phyloP scores from a whole-genome alignment of 352 stramenopile species.

The Phytophthora foliorum region DNA sequence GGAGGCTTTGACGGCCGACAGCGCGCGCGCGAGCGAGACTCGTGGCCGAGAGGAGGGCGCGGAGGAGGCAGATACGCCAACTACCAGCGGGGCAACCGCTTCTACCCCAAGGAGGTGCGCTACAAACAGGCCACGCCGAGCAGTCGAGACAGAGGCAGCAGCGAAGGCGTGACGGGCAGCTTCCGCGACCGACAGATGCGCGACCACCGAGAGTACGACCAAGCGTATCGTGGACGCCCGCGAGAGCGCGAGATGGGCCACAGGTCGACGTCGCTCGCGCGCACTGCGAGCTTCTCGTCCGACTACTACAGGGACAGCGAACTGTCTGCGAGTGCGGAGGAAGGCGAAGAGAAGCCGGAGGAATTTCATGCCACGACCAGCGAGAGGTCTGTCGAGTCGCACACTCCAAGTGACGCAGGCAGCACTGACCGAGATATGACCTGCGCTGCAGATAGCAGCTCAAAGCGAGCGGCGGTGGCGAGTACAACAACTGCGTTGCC shows the following conservation, averaged over 20 bases:
- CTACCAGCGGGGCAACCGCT: slow-evolving; percentile 43
- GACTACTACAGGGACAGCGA: slow-evolving; percentile 43
- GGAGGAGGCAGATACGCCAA: slow-evolving; percentile 33
- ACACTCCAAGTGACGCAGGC: slow-evolving; percentile 39
- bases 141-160: slow-evolving; percentile 54
- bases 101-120: slow-evolving; percentile 52
- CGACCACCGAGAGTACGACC: slow-evolving; percentile 42
- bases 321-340: slow-evolving; percentile 38
- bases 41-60: slow-evolving; percentile 35
- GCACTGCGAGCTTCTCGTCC: slow-evolving; percentile 38
- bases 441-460: slow-evolving; percentile 22
- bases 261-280: slow-evolving; percentile 40
- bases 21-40: slow-evolving; percentile 49
- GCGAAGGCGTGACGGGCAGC: slow-evolving; percentile 30
- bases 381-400: slow-evolving; percentile 33
- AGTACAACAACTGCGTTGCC: slow-evolving; percentile 39
- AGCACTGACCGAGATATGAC: slow-evolving; percentile 35
- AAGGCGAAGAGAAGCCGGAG: slow-evolving; percentile 56
- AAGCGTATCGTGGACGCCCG: slow-evolving; percentile 25
- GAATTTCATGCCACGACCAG: slow-evolving; percentile 31
- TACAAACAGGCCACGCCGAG: slow-evolving; percentile 37
- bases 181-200: slow-evolving; percentile 52
- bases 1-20: slow-evolving; percentile 43
- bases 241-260: slow-evolving; percentile 21
- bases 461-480: slow-evolving; percentile 33